Evolutionary conservation across 2,329 filamentous ascomycete species (phyloP).

Genomic region (Neonectria coccinea): DNA sequence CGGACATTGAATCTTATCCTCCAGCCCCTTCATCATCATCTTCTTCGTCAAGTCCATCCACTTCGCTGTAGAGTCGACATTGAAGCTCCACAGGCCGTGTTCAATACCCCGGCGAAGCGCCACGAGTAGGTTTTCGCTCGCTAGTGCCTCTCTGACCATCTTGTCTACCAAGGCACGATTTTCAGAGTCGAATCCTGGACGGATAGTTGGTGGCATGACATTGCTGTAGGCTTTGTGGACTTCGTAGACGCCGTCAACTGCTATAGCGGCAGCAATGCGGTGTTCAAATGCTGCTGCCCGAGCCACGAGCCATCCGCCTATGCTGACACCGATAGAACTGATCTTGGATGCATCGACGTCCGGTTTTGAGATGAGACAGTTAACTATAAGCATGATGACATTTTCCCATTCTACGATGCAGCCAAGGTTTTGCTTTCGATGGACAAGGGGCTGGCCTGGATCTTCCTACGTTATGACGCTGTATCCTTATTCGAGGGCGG

Average conservation of each 20-base stretch:
- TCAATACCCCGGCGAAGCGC: slow-evolving; percentile 40
- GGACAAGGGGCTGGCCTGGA: slow-evolving; percentile 54
- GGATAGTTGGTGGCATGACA: slow-evolving; percentile 1
- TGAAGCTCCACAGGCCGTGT: slow-evolving; percentile 46
- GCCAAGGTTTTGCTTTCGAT: no score
- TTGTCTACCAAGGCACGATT: slow-evolving; percentile 38
- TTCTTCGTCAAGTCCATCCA: slow-evolving; percentile 30
- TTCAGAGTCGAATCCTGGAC: slow-evolving; percentile 29
- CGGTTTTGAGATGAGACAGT: slow-evolving; percentile 48
- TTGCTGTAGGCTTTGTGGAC: slow-evolving; percentile 34
- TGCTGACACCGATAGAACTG: slow-evolving; percentile 54
- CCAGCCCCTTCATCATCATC: slow-evolving; percentile 34
- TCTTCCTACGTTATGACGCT: slow-evolving; percentile 60
- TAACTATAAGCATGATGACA: slow-evolving; percentile 55
- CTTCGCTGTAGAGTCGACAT: slow-evolving; percentile 39
- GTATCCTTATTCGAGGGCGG: no score
- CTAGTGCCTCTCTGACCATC: slow-evolving; percentile 6
- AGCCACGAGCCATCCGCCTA: slow-evolving; percentile 55
- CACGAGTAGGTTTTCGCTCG: slow-evolving; percentile 20
- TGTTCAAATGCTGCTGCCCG: slow-evolving; percentile 59
- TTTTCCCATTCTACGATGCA: slow-evolving; percentile 53
- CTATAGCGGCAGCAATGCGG: slow-evolving; percentile 55
- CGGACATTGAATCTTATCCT: slow-evolving; percentile 38
- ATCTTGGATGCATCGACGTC: slow-evolving; percentile 50
- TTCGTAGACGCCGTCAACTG: slow-evolving; percentile 55